A percentile compares a stretch with the other conserved stretches of the same genome.
Evolutionary conservation across 1,139 yeast species (phyloP).

Genomic region (Candida labiduridarum): DNA sequence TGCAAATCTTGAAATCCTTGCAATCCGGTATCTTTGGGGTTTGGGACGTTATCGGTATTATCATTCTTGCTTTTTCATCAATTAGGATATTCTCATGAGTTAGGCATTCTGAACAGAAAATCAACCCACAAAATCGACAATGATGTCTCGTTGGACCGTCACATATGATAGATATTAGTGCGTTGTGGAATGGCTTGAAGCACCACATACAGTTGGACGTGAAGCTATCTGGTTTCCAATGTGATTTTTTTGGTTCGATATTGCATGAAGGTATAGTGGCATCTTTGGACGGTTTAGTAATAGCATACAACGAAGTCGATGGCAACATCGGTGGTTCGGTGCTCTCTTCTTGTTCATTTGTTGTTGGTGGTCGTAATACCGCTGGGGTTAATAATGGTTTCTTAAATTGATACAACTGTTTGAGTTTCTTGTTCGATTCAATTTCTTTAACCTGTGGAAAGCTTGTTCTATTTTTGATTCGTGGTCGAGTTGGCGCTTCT

Average conservation of each 20-base stretch:
- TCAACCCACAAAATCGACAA: constrained; percentile 47
- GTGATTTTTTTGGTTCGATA: constrained; percentile 41
- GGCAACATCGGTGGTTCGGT: background rate
- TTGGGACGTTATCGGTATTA: constrained; percentile 33
- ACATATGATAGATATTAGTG: constrained; percentile 18
- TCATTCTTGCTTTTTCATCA: constrained; percentile 39
- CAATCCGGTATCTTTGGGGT: constrained; percentile 13
- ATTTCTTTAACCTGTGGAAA: constrained; percentile 17
- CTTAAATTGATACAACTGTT: constrained; percentile 38
- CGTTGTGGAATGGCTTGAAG: constrained; percentile 37
- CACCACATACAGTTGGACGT: constrained; percentile 47
- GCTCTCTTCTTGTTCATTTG: constrained; percentile 8
- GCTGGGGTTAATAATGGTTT: constrained; percentile 48
- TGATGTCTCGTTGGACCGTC: constrained; percentile 33
- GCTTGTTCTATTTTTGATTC: constrained; percentile 17
- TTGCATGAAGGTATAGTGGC: background rate
- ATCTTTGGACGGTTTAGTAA: constrained; percentile 2
- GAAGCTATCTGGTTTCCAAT: constrained; percentile 45
- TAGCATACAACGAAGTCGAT: constrained; percentile 5
- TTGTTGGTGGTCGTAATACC: constrained; percentile 36
- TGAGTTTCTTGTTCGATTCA: constrained; percentile 10
- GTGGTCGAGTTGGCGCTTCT: background rate
- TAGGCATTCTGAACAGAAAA: constrained; percentile 41
- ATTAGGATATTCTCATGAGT: constrained; percentile 27
- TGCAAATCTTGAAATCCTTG: constrained; percentile 32